Percentiles rank a stretch among this genome's conserved stretches.
phyloP scores from a whole-genome alignment of 2,329 filamentous ascomycete species.

The Aureobasidium sp. region DNA sequence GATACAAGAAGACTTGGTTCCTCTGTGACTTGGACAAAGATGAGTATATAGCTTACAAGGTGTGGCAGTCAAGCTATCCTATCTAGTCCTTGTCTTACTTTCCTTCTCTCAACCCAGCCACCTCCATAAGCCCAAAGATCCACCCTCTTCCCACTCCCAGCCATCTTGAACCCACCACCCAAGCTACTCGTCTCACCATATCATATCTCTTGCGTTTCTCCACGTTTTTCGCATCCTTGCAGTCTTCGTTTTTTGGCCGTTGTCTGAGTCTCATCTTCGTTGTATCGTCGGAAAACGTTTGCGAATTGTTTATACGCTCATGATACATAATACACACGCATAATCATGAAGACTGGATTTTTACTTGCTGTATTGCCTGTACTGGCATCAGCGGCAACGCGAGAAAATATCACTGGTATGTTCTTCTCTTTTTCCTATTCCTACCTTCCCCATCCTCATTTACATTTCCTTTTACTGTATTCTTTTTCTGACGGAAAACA shows the following conservation, averaged over 20 bases:
- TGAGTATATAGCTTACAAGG: neutral
- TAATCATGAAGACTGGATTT: neutral
- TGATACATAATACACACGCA: neutral
- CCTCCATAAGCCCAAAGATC: neutral
- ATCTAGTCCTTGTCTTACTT: neutral
- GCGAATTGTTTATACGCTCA: neutral
- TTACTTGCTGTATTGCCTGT: neutral
- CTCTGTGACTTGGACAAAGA: neutral
- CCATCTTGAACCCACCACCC: neutral
- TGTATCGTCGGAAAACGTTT: neutral
- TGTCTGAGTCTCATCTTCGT: too few species aligned
- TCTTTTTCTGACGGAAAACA: neutral
- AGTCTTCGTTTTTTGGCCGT: neutral
- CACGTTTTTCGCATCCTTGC: neutral
- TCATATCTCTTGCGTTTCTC: neutral
- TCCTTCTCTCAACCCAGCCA: neutral
- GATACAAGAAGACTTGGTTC: neutral
- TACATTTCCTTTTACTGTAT: conserved; percentile 5
- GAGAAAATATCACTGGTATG: neutral
- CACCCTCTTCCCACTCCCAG: neutral
- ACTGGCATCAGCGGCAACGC: neutral
- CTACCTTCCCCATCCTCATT: neutral
- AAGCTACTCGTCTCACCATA: neutral
- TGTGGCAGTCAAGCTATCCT: neutral
- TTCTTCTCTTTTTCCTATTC: too few species aligned